Evolutionary conservation across 306 rosid species (phyloP), one percentile per base, ranked within the genome.

Genomic region (Oemleria cerasiformis): DNA sequence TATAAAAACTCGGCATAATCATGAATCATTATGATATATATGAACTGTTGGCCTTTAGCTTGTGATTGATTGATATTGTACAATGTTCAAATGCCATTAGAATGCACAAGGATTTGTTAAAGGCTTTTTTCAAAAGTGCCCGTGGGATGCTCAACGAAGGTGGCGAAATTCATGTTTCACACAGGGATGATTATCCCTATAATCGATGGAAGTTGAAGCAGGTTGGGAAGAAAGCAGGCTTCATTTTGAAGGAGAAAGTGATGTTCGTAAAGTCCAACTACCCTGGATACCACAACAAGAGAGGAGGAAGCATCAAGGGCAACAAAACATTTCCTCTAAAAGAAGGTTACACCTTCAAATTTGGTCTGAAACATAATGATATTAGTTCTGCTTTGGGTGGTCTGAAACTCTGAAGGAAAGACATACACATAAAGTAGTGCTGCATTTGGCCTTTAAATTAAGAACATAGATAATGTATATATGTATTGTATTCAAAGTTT

Each of bases 241-340:
- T 77, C 34, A 3, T 21, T 72, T 56, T 71, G 68, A 71, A 63
- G 40, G 56, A 77, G 53, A 56, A 45, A 56, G 62, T 25, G 34
- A 4, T 2, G n/a, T 77, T 77, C 5, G 1, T 8, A 0, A 56
- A 55, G 7, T 17, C 20, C 0, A 54, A 34, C 16, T 77, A 77
- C 51, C 77, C 77, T 9, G 81, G 81, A 14, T 77, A 77, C 63
- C 67, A 63, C 55, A 71, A 65, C 11, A 77, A 71, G 77, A 77
- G 81, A 65, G 81, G 73, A 1, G 56, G 77, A 15, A n/a, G 15
- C 11, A 42, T 65, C 39, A 15, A 77, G n/a, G 55, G 77, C 57
- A 65, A 77, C 75, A 60, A 76, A n/a, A 68, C 4, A 7, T 77
- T 77, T 14, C 72, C 67, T 19, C 20, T 56, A 5, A 47, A 45